Evolutionary conservation across 768 basidiomycete genomes (phyloP), one percentile per base, ranked within the genome.

Genomic region (Neoboletus subvelutipes): DNA sequence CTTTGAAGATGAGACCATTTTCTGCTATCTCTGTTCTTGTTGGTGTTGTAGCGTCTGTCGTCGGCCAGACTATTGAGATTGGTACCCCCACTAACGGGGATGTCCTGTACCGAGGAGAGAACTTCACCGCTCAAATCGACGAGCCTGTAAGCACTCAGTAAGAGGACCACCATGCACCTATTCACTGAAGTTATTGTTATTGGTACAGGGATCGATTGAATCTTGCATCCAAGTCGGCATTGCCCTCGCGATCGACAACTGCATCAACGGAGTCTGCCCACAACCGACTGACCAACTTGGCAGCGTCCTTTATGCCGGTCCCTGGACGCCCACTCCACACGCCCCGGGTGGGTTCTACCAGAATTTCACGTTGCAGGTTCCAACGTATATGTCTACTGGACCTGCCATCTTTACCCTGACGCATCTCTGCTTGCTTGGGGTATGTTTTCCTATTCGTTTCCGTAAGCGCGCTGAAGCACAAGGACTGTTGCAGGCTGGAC

Each of bases 341-440:
- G 0, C n/a, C 3, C 42, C 42, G 8, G 61, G 60, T 13, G 69
- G 67, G 26, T 63, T 12, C 52, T 71, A 71, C 50, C 67, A 73
- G 56, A 64, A 73, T 54, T 71, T 73, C 26, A 58, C 63, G 15
- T 15, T 72, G 17, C 60, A 59, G n/a, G 22, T 71, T 4, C 10
- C 62, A 0, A 0, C 13, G 4, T 60, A 49, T n/a, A 18, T 57
- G 40, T 1, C 42, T 1, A 0, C 49, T 13, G 71, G 71, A 51
- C 65, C 54, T 28, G 69, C 71, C 33, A 58, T 71, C 39, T 69
- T 72, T 46, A 69, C 69, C 9, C 52, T 71, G 57, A 69, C 67
- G 0, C 71, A 71, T 31, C 54, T 69, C 12, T 67, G 71, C 56
- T 55, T 72, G 56, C 52, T 72, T 31, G 71, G 71, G 57, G 68